Conservation (phyloP, 257 asterid species). For the Ballota nigra region DNA sequence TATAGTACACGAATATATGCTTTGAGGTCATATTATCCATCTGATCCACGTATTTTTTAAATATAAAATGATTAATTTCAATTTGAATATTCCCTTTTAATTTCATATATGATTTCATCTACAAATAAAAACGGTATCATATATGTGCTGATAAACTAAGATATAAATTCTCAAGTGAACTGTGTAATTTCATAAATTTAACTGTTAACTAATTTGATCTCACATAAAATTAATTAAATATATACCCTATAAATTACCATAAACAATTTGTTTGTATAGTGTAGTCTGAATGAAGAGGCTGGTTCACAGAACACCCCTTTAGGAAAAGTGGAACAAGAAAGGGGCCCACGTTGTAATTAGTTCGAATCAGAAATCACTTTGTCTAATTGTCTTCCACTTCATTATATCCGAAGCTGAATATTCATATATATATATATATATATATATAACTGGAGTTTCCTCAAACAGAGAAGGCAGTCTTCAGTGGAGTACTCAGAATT, state of each 20-base stretch:
- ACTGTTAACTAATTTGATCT: background rate
- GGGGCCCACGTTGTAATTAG: background rate
- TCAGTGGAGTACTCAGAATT: background rate
- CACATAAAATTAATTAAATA: no score
- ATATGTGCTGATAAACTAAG: background rate
- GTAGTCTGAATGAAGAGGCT: background rate
- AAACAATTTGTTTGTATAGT: no score
- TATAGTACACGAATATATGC: slow-evolving; percentile 23
- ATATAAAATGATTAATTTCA: background rate
- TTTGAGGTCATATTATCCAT: slow-evolving; percentile 10
- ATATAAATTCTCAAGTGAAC: no score
- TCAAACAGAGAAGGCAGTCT: background rate
- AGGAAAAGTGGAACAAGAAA: background rate
- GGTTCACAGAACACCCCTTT: background rate
- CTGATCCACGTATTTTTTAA: slow-evolving; percentile 1
- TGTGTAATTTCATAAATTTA: background rate
- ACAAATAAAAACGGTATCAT: no score
- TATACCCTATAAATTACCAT: no score
- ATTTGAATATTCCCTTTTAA: background rate
- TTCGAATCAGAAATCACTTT: background rate
- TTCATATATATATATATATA: no score
- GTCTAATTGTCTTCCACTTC: slow-evolving; percentile 6
- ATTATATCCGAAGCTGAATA: background rate
- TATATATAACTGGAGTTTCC: background rate
- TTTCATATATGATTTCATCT: background rate